Conservation (phyloP, 1,284 basidiomycete genomes). For the Peniophora sp. region DNA sequence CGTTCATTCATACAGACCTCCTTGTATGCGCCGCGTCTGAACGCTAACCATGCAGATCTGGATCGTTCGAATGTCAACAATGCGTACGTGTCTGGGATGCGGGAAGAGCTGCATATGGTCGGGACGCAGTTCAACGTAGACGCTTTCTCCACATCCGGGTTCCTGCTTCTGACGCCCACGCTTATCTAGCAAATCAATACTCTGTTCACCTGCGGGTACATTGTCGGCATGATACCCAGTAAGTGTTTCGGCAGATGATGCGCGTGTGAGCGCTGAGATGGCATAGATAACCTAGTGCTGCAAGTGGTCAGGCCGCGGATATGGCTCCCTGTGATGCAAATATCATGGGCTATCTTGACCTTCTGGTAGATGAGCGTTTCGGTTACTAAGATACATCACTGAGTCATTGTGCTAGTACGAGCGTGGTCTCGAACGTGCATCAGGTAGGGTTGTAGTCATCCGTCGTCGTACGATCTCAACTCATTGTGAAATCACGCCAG, state of each 20-base stretch:
- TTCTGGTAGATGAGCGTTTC: slow-evolving; percentile 36
- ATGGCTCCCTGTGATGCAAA: slow-evolving; percentile 61
- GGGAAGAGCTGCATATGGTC: slow-evolving; percentile 64
- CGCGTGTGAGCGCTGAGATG: slow-evolving; percentile 1
- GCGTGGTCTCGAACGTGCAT: slow-evolving; percentile 43
- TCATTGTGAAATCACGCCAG: slow-evolving; percentile 9
- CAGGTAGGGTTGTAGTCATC: slow-evolving; percentile 31
- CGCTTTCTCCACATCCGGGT: neutral
- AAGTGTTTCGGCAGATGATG: slow-evolving; percentile 10
- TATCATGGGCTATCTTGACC: slow-evolving; percentile 56
- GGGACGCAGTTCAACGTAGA: slow-evolving; percentile 64
- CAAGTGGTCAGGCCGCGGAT: slow-evolving; percentile 54
- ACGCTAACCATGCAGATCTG: slow-evolving; percentile 34
- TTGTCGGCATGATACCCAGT: slow-evolving; percentile 69
- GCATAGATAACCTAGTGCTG: slow-evolving; percentile 54
- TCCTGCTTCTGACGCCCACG: neutral
- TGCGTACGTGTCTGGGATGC: slow-evolving; percentile 79
- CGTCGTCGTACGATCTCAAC: neutral
- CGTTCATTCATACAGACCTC: slow-evolving; percentile 12
- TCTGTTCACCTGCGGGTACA: slow-evolving; percentile 67
- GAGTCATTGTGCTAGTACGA: slow-evolving; percentile 50
- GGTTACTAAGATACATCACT: neutral
- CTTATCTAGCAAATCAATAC: slow-evolving; percentile 52
- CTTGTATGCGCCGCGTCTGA: neutral
- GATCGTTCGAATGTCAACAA: slow-evolving; percentile 61